phyloP scores from a whole-genome alignment of 2,329 filamentous ascomycete species.

The Aspergillus fructus region DNA sequence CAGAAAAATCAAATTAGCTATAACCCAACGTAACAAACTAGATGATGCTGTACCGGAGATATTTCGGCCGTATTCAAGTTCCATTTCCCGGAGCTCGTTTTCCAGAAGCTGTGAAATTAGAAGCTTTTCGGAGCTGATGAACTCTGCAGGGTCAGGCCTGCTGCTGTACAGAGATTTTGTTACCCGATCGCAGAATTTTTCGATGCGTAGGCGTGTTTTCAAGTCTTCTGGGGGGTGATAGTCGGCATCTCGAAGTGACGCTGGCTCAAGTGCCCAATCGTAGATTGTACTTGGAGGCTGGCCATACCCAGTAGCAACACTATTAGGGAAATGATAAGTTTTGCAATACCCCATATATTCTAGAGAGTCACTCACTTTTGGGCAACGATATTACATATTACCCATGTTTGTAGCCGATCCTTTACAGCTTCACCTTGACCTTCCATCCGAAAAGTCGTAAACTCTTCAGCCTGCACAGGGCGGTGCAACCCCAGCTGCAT shows the following conservation, averaged over 20 bases:
- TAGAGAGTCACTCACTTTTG: conserved; percentile 51
- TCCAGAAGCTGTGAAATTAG: conserved; percentile 45
- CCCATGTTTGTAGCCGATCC: conserved; percentile 65
- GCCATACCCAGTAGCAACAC: conserved; percentile 63
- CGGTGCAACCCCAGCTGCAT: conserved; percentile 64
- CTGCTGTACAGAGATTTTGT: conserved; percentile 57
- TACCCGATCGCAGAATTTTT: conserved; percentile 59
- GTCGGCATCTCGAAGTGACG: conserved; percentile 44
- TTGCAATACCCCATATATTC: not conserved
- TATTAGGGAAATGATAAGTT: conserved; percentile 26
- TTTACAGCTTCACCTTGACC: conserved; percentile 61
- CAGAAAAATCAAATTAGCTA: not conserved
- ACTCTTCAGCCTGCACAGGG: conserved; percentile 60
- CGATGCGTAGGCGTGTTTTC: conserved; percentile 52
- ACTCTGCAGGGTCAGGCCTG: conserved; percentile 52
- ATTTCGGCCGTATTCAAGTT: conserved; percentile 50
- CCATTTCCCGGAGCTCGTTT: conserved; percentile 48
- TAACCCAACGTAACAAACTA: conserved; percentile 5
- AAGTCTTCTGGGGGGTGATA: conserved; percentile 52
- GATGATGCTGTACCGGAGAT: conserved; percentile 29
- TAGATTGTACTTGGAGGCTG: conserved; percentile 62
- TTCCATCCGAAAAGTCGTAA: conserved; percentile 49
- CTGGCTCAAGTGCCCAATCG: conserved; percentile 54
- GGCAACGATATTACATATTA: conserved; percentile 66
- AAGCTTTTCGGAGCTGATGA: conserved; percentile 44